These are phyloP conservation scores for Capronia epimyces DNA, from an alignment of 2,329 filamentous ascomycete species.

Conservation along the genomic window DNA sequence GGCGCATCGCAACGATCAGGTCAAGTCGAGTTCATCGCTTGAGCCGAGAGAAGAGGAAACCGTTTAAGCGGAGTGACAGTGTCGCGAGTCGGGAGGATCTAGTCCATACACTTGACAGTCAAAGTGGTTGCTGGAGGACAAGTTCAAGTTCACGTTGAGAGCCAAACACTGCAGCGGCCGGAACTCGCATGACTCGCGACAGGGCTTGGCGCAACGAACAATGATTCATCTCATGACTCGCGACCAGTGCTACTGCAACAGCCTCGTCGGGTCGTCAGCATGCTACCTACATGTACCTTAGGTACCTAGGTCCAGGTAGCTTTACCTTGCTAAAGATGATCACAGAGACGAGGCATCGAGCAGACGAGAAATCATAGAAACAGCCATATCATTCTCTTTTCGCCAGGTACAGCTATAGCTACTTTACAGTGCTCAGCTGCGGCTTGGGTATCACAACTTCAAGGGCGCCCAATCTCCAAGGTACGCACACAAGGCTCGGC, in stretches of 20 bases:
- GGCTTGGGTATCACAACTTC: constrained; percentile 4
- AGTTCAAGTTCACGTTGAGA: constrained; percentile 10
- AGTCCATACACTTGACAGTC: background rate
- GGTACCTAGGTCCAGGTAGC: too few species aligned
- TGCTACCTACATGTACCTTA: background rate
- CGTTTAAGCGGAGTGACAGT: background rate
- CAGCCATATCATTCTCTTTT: background rate
- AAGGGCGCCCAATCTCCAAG: constrained; percentile 40
- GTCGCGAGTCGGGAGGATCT: background rate
- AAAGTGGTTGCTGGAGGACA: background rate
- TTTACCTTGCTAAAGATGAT: too few species aligned
- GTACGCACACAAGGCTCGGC: constrained; percentile 65
- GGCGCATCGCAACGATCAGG: constrained; percentile 10
- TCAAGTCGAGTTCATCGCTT: background rate
- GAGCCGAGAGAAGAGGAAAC: background rate
- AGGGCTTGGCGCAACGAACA: constrained; percentile 2
- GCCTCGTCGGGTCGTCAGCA: background rate
- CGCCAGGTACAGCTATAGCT: background rate
- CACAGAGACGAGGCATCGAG: too few species aligned
- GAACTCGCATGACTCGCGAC: constrained; percentile 8
- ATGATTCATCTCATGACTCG: constrained; percentile 8
- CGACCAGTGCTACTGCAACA: background rate
- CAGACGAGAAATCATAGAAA: background rate
- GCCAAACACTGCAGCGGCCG: background rate
- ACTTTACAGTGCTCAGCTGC: background rate